phyloP scores from a whole-genome alignment of 495 filamentous ascomycete genomes.

The Penicillium paradoxum region DNA sequence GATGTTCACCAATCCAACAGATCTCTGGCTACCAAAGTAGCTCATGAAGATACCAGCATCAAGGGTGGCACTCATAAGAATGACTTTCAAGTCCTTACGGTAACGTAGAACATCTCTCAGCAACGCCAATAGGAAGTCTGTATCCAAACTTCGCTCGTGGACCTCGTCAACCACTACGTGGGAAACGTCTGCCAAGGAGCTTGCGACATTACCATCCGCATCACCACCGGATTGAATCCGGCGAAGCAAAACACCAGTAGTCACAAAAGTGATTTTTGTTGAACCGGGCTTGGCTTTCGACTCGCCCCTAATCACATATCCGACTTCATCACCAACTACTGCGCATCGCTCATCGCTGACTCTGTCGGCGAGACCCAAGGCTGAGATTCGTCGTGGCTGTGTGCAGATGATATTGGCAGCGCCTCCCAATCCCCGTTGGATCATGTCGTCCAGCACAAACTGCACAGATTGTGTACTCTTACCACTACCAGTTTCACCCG shows the following conservation, averaged over 20 bases:
- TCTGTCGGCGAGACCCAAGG: slow-evolving; percentile 86
- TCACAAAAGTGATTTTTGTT: slow-evolving; percentile 93
- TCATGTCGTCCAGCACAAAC: slow-evolving; percentile 90
- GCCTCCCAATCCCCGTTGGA: slow-evolving; percentile 65
- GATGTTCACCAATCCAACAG: slow-evolving; percentile 77
- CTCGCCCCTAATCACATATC: slow-evolving; percentile 92
- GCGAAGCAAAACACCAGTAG: slow-evolving; percentile 90
- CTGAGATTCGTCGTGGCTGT: slow-evolving; percentile 91
- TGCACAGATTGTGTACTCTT: slow-evolving; percentile 97
- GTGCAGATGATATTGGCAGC: slow-evolving; percentile 92
- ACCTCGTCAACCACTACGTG: slow-evolving; percentile 97
- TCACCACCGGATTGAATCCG: slow-evolving; percentile 83
- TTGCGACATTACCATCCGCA: slow-evolving; percentile 67
- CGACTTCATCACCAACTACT: slow-evolving; percentile 79
- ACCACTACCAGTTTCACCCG: slow-evolving; percentile 92
- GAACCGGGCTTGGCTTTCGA: slow-evolving; percentile 59
- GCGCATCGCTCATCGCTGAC: slow-evolving; percentile 88
- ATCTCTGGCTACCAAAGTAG: slow-evolving; percentile 69
- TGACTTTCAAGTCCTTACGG: slow-evolving; percentile 79
- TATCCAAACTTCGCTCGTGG: slow-evolving; percentile 92
- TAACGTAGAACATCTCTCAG: slow-evolving; percentile 75
- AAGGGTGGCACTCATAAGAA: slow-evolving; percentile 97
- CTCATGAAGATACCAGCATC: slow-evolving; percentile 80
- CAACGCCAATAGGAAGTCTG: slow-evolving; percentile 87
- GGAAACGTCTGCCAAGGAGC: slow-evolving; percentile 79